phyloP scores from a whole-genome alignment of 2,329 filamentous ascomycete species.

The Beauveria sp. region DNA sequence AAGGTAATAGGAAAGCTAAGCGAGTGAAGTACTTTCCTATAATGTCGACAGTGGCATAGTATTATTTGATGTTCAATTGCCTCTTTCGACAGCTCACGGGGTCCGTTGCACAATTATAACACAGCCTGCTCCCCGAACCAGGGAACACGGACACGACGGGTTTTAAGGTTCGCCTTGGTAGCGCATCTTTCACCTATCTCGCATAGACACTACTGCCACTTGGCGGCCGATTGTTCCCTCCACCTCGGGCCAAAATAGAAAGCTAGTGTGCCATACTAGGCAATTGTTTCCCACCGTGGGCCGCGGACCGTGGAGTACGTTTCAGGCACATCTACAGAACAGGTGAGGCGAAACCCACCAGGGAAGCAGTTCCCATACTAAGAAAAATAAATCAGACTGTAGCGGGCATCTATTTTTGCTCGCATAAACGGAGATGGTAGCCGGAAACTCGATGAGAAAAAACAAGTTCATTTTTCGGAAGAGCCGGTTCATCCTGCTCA shows the following conservation, averaged over 20 bases:
- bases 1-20: not conserved
- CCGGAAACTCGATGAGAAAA: no score
- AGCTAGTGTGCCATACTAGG: not conserved
- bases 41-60: not conserved
- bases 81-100: not conserved
- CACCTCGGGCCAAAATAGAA: not conserved
- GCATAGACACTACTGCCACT: not conserved
- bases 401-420: not conserved
- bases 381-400: not conserved
- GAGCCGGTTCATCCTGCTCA: not conserved
- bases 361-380: not conserved
- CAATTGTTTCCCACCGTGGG: not conserved
- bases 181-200: not conserved
- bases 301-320: not conserved
- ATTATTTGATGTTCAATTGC: not conserved
- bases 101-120: not conserved
- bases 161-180: not conserved
- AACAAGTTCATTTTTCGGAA: not conserved
- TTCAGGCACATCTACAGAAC: slow-evolving; percentile 3
- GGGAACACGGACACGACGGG: not conserved
- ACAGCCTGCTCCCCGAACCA: not conserved
- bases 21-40: not conserved
- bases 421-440: not conserved
- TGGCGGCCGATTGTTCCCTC: not conserved
- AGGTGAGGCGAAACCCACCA: not conserved